Evolutionary conservation across 805 yeast species (phyloP), one percentile per base, ranked within the genome.

Genomic region (Candida takata): DNA sequence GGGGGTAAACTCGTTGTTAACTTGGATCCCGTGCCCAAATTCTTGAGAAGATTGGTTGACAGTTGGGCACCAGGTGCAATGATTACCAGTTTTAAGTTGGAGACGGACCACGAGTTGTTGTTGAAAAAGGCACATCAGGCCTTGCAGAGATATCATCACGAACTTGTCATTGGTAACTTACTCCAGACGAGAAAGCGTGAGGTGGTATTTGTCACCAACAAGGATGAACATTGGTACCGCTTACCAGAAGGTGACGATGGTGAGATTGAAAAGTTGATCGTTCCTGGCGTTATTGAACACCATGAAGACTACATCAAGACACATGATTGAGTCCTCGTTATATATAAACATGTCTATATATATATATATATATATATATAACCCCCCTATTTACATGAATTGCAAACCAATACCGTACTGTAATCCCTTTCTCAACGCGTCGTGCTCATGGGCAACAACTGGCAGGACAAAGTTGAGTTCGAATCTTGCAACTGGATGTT

Each of bases 1-100:
- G 65, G 65, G 7, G 94, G 95, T 4, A 85, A 84, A 52, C 64
- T 92, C 30, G 74, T 81, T 8, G 84, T 92, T 9, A 83, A 87
- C 48, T 64, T 92, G 45, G 97, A 90, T 55, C 97, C 95, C 5
- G 98, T 92, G 4, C 98, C 98, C 14, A 92, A 92, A 54, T 90
- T 92, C 49, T 69, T 92, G 50, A 74, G 85, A 44, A 68, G 95
- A 38, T 64, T 92, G 42, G 97, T 88, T 2, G 94, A 85, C 45
- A 72, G 78, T 9, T 92, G 98, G 98, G 95, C 95, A 0, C 95
- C 94, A 3, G 74, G 79, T 10, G 94, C 97, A 1, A 84, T 87
- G 95, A 85, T 92, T 38, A 83, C 90, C 1, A 84, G 95, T 13
- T 92, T 92, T 64, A 92, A 92, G 58, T 70, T 92, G 34, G 98